Evolutionary conservation across 352 stramenopile species (phyloP), one percentile per base, ranked within the genome.

Genomic region (Phytophthora pseudosyringae): DNA sequence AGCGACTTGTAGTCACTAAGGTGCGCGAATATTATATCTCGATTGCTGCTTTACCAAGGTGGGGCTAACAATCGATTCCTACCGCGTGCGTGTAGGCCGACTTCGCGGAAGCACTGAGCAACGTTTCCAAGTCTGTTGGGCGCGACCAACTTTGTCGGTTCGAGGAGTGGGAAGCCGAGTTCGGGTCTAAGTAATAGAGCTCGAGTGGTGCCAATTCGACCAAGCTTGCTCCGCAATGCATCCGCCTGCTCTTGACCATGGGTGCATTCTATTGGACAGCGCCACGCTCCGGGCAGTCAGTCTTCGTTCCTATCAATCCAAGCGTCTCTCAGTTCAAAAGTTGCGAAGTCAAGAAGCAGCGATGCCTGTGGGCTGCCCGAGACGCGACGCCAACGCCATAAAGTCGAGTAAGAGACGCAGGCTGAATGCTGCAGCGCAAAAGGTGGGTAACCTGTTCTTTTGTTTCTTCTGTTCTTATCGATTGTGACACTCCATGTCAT

Each of bases 91-190:
- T 58, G 32, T 33, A 78, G 70, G 65, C 54, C 5, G 66, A 78
- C 48, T 94, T 95, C 69, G 62, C 89, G 39, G 83, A 74, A 21
- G 87, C 87, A 10, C 68, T 93, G 3, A 72, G 75, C 50, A 95
- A 95, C 28, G 87, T 95, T 29, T 93, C 76, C 48, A 93, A 93
- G 78, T 95, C 87, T 2, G 87, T 95, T 5, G 80, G 85, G 0
- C 78, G 77, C 41, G 80, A 94, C 32, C 83, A 95, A 60, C 72
- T 95, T 32, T 77, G 86, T 54, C 79, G 83, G 3, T 95, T 94
- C 26, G 63, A 78, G 38, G 78, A 89, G 57, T 95, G 85, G 83
- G 82, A 94, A 57, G 58, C 89, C 45, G 83, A 93, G 57, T 94
- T 95, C 58, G 86, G 86, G 28, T 95, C 85, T 40, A 94, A 92